These are phyloP conservation scores for Leccinum broughii DNA, from an alignment of 768 basidiomycete species.

Conservation along the genomic window DNA sequence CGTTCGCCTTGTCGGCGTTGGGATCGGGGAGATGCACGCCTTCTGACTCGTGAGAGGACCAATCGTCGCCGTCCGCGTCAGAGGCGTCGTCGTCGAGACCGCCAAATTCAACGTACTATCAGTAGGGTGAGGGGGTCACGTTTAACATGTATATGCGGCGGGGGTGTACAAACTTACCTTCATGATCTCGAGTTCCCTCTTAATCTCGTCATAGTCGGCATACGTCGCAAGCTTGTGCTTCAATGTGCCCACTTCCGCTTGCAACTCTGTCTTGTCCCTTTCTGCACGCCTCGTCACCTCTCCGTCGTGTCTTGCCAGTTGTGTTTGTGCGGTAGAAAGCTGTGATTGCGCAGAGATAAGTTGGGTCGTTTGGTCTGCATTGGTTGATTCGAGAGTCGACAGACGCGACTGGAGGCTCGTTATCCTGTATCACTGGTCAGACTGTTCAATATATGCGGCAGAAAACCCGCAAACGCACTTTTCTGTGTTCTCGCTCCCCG, in stretches of 20 bases:
- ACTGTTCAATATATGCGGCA: background rate
- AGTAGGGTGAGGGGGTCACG: background rate
- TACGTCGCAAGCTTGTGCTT: slow-evolving; percentile 70
- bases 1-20: slow-evolving; percentile 81
- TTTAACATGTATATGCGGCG: background rate
- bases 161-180: slow-evolving; percentile 56
- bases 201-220: slow-evolving; percentile 93
- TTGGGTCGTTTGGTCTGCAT: slow-evolving; percentile 16
- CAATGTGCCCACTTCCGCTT: slow-evolving; percentile 65
- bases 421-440: slow-evolving; percentile 16
- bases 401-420: slow-evolving; percentile 66
- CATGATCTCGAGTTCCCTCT: slow-evolving; percentile 97
- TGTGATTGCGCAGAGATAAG: slow-evolving; percentile 21
- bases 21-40: slow-evolving; percentile 81
- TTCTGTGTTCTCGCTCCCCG: slow-evolving; percentile 70
- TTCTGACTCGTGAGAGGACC: slow-evolving; percentile 42
- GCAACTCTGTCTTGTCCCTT: slow-evolving; percentile 38
- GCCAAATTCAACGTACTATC: slow-evolving; percentile 93
- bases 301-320: slow-evolving; percentile 18
- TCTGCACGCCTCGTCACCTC: slow-evolving; percentile 18
- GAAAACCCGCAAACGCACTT: slow-evolving; percentile 45
- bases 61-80: slow-evolving; percentile 60
- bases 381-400: slow-evolving; percentile 66
- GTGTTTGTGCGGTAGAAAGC: slow-evolving; percentile 18
- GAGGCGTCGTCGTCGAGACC: slow-evolving; percentile 64